Evolutionary conservation across 2,329 filamentous ascomycete genomes (phyloP).

Genomic region (Diaporthe vexans): DNA sequence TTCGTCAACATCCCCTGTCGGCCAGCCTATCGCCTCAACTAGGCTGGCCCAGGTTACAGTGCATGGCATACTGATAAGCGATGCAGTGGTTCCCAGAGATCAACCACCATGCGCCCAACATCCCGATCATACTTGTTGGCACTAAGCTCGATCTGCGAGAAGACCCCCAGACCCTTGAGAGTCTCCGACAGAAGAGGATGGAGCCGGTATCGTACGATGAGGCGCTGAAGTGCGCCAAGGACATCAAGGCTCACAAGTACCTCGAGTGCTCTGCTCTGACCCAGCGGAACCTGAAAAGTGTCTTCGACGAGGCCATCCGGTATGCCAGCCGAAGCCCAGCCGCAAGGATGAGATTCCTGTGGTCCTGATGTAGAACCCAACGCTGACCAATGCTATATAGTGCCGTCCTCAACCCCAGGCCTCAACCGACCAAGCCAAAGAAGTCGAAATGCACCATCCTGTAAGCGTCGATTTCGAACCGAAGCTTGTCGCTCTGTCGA

Average conservation of each 20-base stretch:
- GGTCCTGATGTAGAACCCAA: slow-evolving; percentile 42
- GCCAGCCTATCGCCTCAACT: slow-evolving; percentile 6
- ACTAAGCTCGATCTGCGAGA: slow-evolving; percentile 97
- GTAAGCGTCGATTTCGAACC: slow-evolving; percentile 57
- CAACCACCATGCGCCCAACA: slow-evolving; percentile 93
- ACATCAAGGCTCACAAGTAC: slow-evolving; percentile 97
- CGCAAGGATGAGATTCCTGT: slow-evolving; percentile 44
- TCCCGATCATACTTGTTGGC: slow-evolving; percentile 96
- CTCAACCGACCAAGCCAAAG: slow-evolving; percentile 70
- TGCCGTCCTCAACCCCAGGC: slow-evolving; percentile 79
- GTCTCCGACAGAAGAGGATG: slow-evolving; percentile 92
- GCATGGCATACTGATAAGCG: slow-evolving; percentile 38
- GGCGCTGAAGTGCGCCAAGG: slow-evolving; percentile 88
- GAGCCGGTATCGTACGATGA: slow-evolving; percentile 96
- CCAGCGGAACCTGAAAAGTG: slow-evolving; percentile 96
- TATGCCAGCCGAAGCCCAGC: slow-evolving; percentile 61
- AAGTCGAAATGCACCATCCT: slow-evolving; percentile 79
- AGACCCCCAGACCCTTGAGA: slow-evolving; percentile 84
- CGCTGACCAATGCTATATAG: slow-evolving; percentile 56
- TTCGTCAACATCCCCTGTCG: slow-evolving; percentile 57
- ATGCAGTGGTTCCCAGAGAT: slow-evolving; percentile 96
- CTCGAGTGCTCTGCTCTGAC: slow-evolving; percentile 97
- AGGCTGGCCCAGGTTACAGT: neutral
- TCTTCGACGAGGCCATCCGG: slow-evolving; percentile 99
- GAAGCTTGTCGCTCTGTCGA: slow-evolving; percentile 29